Evolutionary conservation across 148 eudicot species (phyloP).

Genomic region (Camellia sinensis): DNA sequence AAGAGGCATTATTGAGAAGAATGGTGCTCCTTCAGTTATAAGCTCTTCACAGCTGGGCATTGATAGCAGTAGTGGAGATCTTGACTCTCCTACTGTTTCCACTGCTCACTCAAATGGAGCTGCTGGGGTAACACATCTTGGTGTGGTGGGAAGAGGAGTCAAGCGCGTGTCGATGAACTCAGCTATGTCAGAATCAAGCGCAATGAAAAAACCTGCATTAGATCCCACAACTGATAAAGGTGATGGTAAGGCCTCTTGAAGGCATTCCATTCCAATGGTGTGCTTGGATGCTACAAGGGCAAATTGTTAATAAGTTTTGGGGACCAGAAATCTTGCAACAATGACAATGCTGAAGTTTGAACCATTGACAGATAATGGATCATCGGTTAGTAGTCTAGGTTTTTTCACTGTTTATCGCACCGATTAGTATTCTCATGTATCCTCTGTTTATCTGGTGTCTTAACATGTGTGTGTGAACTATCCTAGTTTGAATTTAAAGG

Average conservation of each 20-base stretch:
- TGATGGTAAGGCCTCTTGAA: constrained; percentile 52
- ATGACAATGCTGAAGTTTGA: too few relatives aligned
- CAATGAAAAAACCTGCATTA: constrained; percentile 52
- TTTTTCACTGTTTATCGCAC: background rate
- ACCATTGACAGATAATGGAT: background rate
- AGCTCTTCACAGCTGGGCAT: constrained; percentile 57
- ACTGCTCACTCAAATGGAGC: constrained; percentile 69
- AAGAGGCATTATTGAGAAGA: constrained; percentile 33
- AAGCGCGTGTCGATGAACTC: constrained; percentile 68
- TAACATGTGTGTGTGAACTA: background rate
- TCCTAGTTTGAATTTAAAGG: background rate
- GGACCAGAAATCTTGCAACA: background rate
- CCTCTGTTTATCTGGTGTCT: background rate
- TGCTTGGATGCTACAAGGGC: background rate
- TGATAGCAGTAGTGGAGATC: constrained; percentile 33
- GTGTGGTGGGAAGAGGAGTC: constrained; percentile 94
- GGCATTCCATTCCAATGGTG: background rate
- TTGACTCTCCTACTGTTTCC: constrained; percentile 60
- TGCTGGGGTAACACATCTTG: constrained; percentile 70
- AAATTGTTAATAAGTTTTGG: background rate
- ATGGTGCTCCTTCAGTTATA: constrained; percentile 25
- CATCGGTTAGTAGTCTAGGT: background rate
- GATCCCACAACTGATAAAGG: constrained; percentile 44
- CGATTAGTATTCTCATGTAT: background rate
- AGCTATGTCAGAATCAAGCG: constrained; percentile 33